Percentiles rank a stretch among this genome's conserved stretches.
Evolutionary conservation across 2,329 filamentous ascomycete genomes (phyloP).

Genomic region (Trichoderma sp.): DNA sequence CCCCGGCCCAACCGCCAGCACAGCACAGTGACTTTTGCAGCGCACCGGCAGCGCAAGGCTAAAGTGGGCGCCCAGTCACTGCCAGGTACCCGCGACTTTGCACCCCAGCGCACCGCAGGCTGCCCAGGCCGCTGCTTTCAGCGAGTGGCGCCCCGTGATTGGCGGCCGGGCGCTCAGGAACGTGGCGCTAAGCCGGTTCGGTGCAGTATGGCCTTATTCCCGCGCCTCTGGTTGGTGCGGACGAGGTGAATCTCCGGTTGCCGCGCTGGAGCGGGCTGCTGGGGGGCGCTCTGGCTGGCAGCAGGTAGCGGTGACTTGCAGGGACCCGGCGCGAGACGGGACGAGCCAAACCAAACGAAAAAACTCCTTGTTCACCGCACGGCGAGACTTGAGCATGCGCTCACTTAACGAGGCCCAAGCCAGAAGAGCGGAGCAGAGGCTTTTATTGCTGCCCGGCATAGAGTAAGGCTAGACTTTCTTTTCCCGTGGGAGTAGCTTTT

Average conservation of each 20-base stretch:
- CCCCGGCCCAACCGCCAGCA: constrained; percentile 17
- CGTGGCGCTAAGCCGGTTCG: constrained; percentile 11
- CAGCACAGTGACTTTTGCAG: not conserved
- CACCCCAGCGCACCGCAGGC: not conserved
- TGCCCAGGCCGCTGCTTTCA: not conserved
- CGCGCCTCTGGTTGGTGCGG: constrained; percentile 13
- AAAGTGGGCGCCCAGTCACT: not conserved
- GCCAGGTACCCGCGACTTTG: constrained; percentile 6
- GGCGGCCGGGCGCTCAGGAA: not conserved
- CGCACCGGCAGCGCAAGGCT: not conserved
- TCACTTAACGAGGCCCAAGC: not conserved
- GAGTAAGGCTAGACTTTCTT: not conserved
- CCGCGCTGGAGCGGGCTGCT: constrained; percentile 18
- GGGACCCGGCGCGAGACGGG: not conserved
- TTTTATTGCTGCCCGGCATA: not conserved
- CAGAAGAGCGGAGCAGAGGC: not conserved
- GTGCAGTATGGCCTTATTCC: not conserved
- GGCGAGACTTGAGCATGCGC: constrained; percentile 14
- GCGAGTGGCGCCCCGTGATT: constrained; percentile 9
- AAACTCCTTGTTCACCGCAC: constrained; percentile 15
- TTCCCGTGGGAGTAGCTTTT: not conserved
- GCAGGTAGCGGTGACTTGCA: constrained; percentile 24
- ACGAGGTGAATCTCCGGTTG: constrained; percentile 19
- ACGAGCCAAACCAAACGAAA: not conserved
- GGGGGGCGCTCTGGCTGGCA: constrained; percentile 5